Evolutionary conservation across 2,329 filamentous ascomycete species (phyloP), one percentile per base, ranked within the genome.

Genomic region (Zarea fungicola): DNA sequence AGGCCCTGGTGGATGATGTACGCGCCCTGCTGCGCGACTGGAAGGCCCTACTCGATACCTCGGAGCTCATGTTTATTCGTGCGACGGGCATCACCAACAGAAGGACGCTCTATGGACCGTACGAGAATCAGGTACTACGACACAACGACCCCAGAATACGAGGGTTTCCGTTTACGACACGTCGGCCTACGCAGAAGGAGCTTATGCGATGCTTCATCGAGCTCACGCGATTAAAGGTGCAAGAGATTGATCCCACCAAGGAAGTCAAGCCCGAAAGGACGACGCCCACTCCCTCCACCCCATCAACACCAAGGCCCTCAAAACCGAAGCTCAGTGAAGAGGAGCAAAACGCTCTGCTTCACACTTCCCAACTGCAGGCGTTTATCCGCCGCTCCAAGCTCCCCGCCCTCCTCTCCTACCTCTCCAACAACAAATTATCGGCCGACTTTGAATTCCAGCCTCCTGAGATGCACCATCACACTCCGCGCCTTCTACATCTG

Each of bases 121-220:
- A 97, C 60, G 91, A 97, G 3, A 88, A 82, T 1, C 90, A 96
- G 61, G 83, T 96, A 1, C 68, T 99, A 47, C 82, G 77, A 50
- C 78, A 83, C 10, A 89, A 89, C 52, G 93, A 99, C 60, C 73
- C 83, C 1, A 77, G 93, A 29, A 76, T 96, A 59, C 79, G 93
- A 49, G 85, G 88, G 0, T 96, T 99, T 54, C 93, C 93, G 0
- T 99, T 99, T 65, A 96, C 80, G 64, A 99, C 93, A 8, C 80
- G 90, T 11, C 78, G 93, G 50, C 89, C 93, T 1, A 99, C 93
- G 0, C 91, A 97, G 61, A 88, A 86, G 41, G 93, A 99, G 66
- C 81, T 99, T 0, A 93, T 97, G 86, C 82, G 92, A 32, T 87
- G 87, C 1, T 99, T 96, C 60, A 87, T 95, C 54, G 93, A 99